phyloP scores from a whole-genome alignment of 192 early-diverging fungal species.

The Backusella luteola region DNA sequence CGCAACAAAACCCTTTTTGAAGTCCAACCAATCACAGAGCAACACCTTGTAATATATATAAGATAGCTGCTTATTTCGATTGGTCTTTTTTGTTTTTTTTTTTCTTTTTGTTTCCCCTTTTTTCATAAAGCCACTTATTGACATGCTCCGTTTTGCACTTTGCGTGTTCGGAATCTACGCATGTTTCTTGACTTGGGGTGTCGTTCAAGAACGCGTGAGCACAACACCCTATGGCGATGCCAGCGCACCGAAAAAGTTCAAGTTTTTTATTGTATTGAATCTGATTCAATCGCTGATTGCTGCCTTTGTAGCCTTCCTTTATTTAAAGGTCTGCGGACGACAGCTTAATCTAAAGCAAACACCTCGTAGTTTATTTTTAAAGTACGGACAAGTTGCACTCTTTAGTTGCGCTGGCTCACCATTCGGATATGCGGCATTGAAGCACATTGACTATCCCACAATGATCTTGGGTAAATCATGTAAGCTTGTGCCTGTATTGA shows the following conservation, averaged over 20 bases:
- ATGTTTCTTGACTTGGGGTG: conserved; percentile 96
- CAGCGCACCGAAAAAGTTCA: conserved; percentile 57
- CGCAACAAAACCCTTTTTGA: neutral
- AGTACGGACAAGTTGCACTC: conserved; percentile 78
- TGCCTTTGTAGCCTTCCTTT: conserved; percentile 72
- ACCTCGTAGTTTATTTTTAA: conserved; percentile 40
- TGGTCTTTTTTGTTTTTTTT: conserved; percentile 3
- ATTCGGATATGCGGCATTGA: conserved; percentile 91
- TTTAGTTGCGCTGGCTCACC: conserved; percentile 75
- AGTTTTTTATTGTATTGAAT: conserved; percentile 91
- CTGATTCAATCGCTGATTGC: conserved; percentile 81
- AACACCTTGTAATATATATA: neutral
- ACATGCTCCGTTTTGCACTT: conserved; percentile 46
- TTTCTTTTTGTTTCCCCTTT: neutral
- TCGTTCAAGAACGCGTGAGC: conserved; percentile 91
- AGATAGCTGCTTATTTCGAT: neutral
- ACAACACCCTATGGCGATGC: conserved; percentile 69
- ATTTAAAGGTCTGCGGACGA: conserved; percentile 58
- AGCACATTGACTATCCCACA: conserved; percentile 96
- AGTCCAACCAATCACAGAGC: neutral
- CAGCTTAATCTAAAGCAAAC: conserved; percentile 29
- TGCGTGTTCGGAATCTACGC: conserved; percentile 78
- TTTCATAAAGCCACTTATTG: neutral
- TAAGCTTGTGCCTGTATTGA: conserved; percentile 93
- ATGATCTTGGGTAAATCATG: conserved; percentile 96